These are phyloP conservation scores for Metschnikowia koreensis DNA, from an alignment of 805 yeast genomes.

Conservation along the genomic window DNA sequence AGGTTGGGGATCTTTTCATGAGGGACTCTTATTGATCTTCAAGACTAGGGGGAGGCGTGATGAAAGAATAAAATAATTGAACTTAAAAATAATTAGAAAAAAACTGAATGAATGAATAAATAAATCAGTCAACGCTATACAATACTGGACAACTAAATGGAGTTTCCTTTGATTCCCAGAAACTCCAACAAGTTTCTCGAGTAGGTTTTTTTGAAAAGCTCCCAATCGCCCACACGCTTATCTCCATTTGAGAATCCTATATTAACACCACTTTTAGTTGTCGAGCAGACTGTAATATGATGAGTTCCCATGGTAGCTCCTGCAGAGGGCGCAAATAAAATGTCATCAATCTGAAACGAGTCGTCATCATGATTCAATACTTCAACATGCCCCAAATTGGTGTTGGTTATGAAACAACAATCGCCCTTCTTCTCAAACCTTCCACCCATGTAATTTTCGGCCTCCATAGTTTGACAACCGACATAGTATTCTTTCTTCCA, in stretches of 20 bases:
- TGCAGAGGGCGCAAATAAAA: conserved; percentile 8
- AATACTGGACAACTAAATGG: not conserved
- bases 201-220: conserved; percentile 1
- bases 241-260: conserved; percentile 8
- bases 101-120: not conserved
- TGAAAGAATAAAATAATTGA: not conserved
- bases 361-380: conserved; percentile 3
- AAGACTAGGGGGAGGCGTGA: too few species aligned
- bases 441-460: conserved; percentile 6
- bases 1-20: too few species aligned
- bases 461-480: conserved; percentile 9
- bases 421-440: conserved; percentile 4
- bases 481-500: conserved; percentile 10
- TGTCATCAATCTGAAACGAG: conserved; percentile 5
- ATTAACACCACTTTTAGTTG: conserved; percentile 7
- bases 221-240: conserved; percentile 7
- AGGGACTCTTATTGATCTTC: too few species aligned
- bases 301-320: conserved; percentile 13
- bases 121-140: not conserved
- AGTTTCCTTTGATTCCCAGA: not conserved
- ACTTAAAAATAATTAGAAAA: not conserved
- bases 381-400: conserved; percentile 8
- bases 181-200: conserved; percentile 1
- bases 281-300: conserved; percentile 10
- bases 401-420: conserved; percentile 7